Conservation (phyloP, 2,329 filamentous ascomycete species). For the Elsinoe batatas region DNA sequence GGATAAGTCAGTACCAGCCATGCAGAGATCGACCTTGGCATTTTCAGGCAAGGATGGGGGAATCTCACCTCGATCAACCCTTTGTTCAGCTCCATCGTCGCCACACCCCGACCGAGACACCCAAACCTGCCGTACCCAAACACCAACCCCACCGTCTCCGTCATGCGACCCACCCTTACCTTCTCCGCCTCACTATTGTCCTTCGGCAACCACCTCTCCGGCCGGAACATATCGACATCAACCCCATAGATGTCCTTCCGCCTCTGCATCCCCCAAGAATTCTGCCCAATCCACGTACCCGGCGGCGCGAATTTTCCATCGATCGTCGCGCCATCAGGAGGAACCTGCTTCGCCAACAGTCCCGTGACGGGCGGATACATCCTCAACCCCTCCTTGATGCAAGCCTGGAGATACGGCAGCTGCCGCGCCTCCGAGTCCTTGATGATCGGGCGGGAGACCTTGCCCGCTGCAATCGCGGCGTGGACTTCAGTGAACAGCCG, state of each 20-base stretch:
- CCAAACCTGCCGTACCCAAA: conserved; percentile 31
- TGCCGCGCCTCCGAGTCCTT: conserved; percentile 36
- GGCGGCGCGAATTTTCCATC: conserved; percentile 29
- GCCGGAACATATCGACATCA: conserved; percentile 30
- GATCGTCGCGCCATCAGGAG: conserved; percentile 26
- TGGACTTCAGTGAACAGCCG: conserved; percentile 41
- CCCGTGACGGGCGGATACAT: conserved; percentile 36
- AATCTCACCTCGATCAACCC: conserved; percentile 29
- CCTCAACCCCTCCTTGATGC: conserved; percentile 39
- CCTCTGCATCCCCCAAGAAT: conserved; percentile 30
- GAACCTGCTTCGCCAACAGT: conserved; percentile 29
- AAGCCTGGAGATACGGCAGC: conserved; percentile 38
- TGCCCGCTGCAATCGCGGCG: conserved; percentile 29
- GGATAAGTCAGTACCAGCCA: background rate
- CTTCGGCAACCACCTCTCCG: conserved; percentile 29
- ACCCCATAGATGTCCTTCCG: conserved; percentile 28
- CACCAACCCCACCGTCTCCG: conserved; percentile 27
- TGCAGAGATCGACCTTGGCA: background rate
- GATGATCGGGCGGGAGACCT: conserved; percentile 37
- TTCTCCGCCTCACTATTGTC: conserved; percentile 23
- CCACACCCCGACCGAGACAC: conserved; percentile 29
- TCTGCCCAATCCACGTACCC: conserved; percentile 31
- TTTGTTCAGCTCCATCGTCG: conserved; percentile 32
- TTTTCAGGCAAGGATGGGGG: background rate
- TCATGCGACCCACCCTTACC: conserved; percentile 25